A percentile compares a stretch with the other conserved stretches of the same genome.
Conservation (phyloP, 306 rosid species). For the Quercus alba region DNA sequence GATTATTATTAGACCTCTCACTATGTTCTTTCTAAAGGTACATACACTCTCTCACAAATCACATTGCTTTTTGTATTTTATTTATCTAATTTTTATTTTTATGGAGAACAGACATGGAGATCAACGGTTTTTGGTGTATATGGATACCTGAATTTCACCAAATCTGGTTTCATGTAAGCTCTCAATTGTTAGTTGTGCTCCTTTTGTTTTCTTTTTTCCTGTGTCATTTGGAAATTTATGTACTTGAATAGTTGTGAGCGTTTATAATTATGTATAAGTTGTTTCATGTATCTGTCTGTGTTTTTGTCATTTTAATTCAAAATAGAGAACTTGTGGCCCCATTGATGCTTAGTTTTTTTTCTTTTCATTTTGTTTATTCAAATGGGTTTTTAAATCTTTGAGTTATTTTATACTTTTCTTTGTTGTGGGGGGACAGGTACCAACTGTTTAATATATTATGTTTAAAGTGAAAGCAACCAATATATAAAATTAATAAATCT, state of each 20-base stretch:
- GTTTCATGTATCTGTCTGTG: not conserved
- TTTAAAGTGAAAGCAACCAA: not conserved
- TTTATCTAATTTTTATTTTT: not conserved
- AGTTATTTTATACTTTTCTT: not conserved
- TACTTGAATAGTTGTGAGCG: not conserved
- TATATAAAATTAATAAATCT: not conserved
- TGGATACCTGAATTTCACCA: slow-evolving; percentile 92
- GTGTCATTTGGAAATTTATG: not conserved
- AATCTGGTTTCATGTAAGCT: slow-evolving; percentile 67
- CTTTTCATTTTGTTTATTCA: not conserved
- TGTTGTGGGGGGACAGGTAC: no score
- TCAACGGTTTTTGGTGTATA: slow-evolving; percentile 61
- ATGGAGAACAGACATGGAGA: slow-evolving; percentile 63
- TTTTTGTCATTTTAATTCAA: not conserved
- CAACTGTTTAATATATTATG: not conserved
- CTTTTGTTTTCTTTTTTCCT: not conserved
- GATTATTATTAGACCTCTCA: slow-evolving; percentile 14
- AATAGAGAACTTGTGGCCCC: not conserved
- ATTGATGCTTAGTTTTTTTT: not conserved
- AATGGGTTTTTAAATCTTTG: not conserved
- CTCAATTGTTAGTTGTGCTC: not conserved
- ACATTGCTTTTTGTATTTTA: not conserved
- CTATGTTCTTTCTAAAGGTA: slow-evolving; percentile 79
- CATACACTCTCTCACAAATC: not conserved
- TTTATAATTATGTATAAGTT: not conserved